These are phyloP conservation scores for Globisporangium nagaii DNA, from an alignment of 352 stramenopile species.

Conservation along the genomic window DNA sequence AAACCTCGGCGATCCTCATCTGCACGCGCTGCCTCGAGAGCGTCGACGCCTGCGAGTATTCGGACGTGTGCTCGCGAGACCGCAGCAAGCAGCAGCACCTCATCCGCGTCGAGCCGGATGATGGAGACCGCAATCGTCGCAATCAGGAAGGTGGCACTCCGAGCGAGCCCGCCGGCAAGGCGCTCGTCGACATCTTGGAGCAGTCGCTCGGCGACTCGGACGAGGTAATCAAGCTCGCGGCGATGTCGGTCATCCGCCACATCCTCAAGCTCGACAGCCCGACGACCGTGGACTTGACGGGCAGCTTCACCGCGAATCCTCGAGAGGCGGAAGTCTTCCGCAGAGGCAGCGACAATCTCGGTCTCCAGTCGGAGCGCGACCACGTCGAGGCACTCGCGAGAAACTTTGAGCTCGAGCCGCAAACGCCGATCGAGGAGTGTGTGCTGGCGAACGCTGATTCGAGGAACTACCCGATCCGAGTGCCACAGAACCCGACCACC, in stretches of 20 bases:
- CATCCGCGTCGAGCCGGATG: constrained; percentile 3
- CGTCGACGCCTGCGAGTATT: constrained; percentile 35
- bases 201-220: constrained; percentile 16
- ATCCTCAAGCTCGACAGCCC: constrained; percentile 10
- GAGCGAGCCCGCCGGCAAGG: not conserved
- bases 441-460: constrained; percentile 30
- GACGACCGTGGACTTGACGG: not conserved
- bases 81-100: too few relatives aligned
- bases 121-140: not conserved
- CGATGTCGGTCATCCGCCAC: constrained; percentile 33
- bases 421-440: constrained; percentile 19
- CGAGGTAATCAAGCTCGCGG: constrained; percentile 20
- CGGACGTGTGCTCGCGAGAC: constrained; percentile 14
- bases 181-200: constrained; percentile 8
- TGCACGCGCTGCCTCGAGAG: constrained; percentile 41
- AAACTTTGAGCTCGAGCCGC: not conserved
- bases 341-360: not conserved
- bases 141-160: too few relatives aligned
- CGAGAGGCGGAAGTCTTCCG: not conserved
- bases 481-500: constrained; percentile 7
- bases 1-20: constrained; percentile 22
- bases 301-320: not conserved
- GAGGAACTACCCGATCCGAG: constrained; percentile 31
- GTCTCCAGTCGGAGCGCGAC: not conserved
- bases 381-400: not conserved